Percentiles rank a stretch among this genome's conserved stretches.
These are phyloP conservation scores for Alternaria sp. DNA, from an alignment of 2,329 filamentous ascomycete genomes.

Conservation along the genomic window DNA sequence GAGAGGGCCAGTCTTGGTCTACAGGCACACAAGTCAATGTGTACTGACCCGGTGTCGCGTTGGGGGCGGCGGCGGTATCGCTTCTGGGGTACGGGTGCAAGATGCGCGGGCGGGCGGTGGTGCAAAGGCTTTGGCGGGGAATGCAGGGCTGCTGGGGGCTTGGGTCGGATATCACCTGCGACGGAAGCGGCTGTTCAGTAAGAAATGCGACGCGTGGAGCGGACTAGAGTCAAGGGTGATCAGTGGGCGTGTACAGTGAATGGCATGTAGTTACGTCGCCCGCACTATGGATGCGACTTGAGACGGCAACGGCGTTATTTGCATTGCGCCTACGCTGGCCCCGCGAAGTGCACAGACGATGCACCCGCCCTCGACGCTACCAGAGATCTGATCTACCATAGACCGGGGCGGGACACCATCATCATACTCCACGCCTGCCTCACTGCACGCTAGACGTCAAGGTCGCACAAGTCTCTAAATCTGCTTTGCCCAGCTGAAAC, in stretches of 20 bases:
- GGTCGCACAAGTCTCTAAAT: slow-evolving; percentile 4
- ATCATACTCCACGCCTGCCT: slow-evolving; percentile 1
- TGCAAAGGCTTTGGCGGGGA: slow-evolving; percentile 21
- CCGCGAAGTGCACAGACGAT: slow-evolving; percentile 27
- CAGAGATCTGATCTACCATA: slow-evolving; percentile 13
- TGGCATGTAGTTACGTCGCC: slow-evolving; percentile 10
- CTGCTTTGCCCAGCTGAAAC: neutral
- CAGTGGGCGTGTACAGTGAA: slow-evolving; percentile 7
- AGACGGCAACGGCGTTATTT: slow-evolving; percentile 24
- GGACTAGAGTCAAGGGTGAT: neutral
- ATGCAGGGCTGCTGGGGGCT: slow-evolving; percentile 9
- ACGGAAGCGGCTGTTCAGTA: slow-evolving; percentile 3
- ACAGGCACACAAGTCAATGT: slow-evolving; percentile 10
- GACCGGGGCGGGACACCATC: slow-evolving; percentile 4
- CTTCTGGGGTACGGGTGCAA: slow-evolving; percentile 8
- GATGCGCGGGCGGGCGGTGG: slow-evolving; percentile 19
- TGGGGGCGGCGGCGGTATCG: slow-evolving; percentile 4
- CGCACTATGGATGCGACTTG: slow-evolving; percentile 13
- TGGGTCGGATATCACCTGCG: slow-evolving; percentile 18
- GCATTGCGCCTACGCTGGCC: slow-evolving; percentile 24
- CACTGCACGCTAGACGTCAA: neutral
- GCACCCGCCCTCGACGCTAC: slow-evolving; percentile 17
- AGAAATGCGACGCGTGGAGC: slow-evolving; percentile 8
- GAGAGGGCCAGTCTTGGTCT: slow-evolving; percentile 8
- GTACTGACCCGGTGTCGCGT: slow-evolving; percentile 12